phyloP scores from a whole-genome alignment of 768 basidiomycete species.

The Gloeostereum incarnatum region DNA sequence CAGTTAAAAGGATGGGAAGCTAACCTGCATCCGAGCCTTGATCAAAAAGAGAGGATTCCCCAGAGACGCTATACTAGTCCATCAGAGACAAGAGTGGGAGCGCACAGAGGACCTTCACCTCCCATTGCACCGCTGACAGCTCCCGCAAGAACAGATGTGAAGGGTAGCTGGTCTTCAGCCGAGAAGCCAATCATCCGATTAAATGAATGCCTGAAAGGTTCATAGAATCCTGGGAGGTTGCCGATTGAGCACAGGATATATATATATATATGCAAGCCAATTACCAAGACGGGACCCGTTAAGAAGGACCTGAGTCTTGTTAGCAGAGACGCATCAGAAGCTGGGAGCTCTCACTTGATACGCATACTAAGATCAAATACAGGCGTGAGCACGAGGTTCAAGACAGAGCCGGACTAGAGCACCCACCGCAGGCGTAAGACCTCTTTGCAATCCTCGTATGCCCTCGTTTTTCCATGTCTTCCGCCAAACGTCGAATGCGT shows the following conservation, averaged over 20 bases:
- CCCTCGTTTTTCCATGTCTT: conserved; percentile 93
- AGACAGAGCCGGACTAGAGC: neutral
- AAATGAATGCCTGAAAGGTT: conserved; percentile 69
- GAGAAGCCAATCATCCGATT: conserved; percentile 63
- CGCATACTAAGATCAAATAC: conserved; percentile 51
- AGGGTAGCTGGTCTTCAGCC: conserved; percentile 55
- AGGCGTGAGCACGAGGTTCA: neutral
- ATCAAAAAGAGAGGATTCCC: conserved; percentile 92
- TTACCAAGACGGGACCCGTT: conserved; percentile 87
- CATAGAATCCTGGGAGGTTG: conserved; percentile 75
- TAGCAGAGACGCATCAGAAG: neutral
- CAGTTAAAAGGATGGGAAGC: neutral
- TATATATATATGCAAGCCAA: too few relatives aligned
- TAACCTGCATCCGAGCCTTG: conserved; percentile 90
- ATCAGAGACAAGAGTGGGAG: conserved; percentile 2
- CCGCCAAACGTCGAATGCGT: conserved; percentile 73
- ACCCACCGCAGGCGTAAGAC: conserved; percentile 80
- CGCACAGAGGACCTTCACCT: conserved; percentile 32
- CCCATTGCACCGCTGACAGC: conserved; percentile 88
- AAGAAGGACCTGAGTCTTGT: conserved; percentile 58
- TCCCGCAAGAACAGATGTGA: conserved; percentile 79
- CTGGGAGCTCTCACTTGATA: conserved; percentile 64
- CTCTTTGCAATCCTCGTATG: conserved; percentile 85
- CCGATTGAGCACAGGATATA: neutral
- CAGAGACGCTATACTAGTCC: conserved; percentile 40